A percentile compares a stretch with the other conserved stretches of the same genome.
phyloP scores from a whole-genome alignment of 2,329 filamentous ascomycete species.

The Aspergillus calidoustus region DNA sequence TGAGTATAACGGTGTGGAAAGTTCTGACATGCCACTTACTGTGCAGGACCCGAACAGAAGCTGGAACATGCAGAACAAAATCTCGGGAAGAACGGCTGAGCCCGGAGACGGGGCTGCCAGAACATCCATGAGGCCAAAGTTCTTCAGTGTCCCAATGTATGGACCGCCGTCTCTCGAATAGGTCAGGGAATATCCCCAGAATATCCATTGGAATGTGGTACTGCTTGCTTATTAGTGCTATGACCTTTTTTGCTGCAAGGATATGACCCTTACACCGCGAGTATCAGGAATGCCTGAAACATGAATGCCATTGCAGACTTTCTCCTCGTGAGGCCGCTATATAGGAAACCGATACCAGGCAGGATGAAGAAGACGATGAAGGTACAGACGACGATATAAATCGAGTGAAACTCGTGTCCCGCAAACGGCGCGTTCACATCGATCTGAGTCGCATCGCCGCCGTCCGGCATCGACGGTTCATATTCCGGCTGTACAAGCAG shows the following conservation, averaged over 20 bases:
- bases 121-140: constrained; percentile 66
- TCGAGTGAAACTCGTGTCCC: constrained; percentile 65
- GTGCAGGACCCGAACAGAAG: constrained; percentile 62
- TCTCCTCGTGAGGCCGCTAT: constrained; percentile 65
- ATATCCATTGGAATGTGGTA: constrained; percentile 61
- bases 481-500: constrained; percentile 34
- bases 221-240: constrained; percentile 17
- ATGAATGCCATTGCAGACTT: constrained; percentile 66
- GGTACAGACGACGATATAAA: constrained; percentile 60
- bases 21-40: constrained; percentile 24
- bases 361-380: constrained; percentile 71
- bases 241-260: background rate
- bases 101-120: constrained; percentile 64
- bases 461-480: constrained; percentile 51
- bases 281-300: constrained; percentile 66
- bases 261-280: constrained; percentile 51
- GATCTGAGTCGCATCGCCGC: constrained; percentile 58
- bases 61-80: constrained; percentile 70
- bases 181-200: constrained; percentile 68
- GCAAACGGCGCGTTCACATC: constrained; percentile 64
- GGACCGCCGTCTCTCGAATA: constrained; percentile 64
- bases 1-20: constrained; percentile 25
- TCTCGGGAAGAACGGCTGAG: constrained; percentile 62
- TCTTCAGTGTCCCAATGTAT: constrained; percentile 66
- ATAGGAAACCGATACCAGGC: constrained; percentile 68